Base-by-base conservation (phyloP, 2,329 filamentous ascomycete genomes). In the Paraphaeosphaeria minitans region DNA sequence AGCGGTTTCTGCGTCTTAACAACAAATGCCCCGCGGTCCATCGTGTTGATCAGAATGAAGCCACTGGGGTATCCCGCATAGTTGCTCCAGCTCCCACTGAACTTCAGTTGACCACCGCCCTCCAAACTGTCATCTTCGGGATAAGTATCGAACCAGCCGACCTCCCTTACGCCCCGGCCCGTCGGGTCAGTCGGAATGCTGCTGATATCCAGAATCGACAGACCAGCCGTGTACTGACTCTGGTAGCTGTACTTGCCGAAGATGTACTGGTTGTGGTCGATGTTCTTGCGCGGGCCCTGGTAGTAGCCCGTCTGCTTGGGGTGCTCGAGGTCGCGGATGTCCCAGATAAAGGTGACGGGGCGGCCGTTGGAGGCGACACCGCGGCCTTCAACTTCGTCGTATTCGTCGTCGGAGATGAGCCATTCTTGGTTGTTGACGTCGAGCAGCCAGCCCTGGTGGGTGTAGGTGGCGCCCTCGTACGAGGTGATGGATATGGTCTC, bases 371-470 rank as follows among this genome's bases (percentile, higher is more conserved):
- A 68, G 33, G 66, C 72, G 3, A 69, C 66, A 1, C 72, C 74
- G 14, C 66, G 65, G 14, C 62, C 57, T 45, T 72, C 59, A 46
- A 62, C 63, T 62, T 75, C 72, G 33, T 75, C 72, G 31, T 73
- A 67, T 53, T 75, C 72, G 53, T 75, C 71, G 63, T 74, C 71
- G n/a, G 72, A 56, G 27, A 75, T 59, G 16, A 76, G 59, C 53
- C 66, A 75, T 49, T 75, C 67, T 58, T 75, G 73, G 65, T 68
- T 71, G 55, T 73, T 64, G 27, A 65, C 55, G 64, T 75, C 70
- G 1, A 83, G 78, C 33, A 85, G 76, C 83, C 83, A 85, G 4
- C 85, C 85, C 68, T 86, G 84, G 67, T 87, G 85, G 4, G 82
- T 84, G 74, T 86, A 87, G 16, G 78, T 72, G 6, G 81, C 81